A percentile compares a stretch with the other conserved stretches of the same genome.
phyloP scores from a whole-genome alignment of 2,329 filamentous ascomycete species.

The Trichoderma citrinoviride region DNA sequence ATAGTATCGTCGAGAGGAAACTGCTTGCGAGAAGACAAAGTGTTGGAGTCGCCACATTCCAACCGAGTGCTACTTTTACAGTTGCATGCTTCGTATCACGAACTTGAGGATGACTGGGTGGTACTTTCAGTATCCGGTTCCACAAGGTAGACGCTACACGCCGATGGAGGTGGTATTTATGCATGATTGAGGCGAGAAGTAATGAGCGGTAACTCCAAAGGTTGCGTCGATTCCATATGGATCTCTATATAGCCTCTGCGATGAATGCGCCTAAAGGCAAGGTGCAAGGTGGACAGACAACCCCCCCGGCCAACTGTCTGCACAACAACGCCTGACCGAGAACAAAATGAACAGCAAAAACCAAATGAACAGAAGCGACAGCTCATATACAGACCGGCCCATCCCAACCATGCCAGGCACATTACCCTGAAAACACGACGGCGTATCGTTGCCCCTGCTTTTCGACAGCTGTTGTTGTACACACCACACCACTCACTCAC shows the following conservation, averaged over 20 bases:
- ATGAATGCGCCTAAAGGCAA: background rate
- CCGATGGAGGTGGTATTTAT: too few species aligned
- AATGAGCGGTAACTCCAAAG: too few species aligned
- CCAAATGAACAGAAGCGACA: background rate
- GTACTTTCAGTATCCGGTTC: too few species aligned
- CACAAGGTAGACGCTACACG: too few species aligned
- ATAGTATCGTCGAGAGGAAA: background rate
- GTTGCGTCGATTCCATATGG: background rate
- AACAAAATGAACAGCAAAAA: background rate
- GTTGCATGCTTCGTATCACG: too few species aligned
- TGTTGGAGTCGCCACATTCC: too few species aligned
- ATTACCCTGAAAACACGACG: background rate
- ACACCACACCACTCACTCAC: too few species aligned
- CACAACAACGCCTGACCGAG: background rate
- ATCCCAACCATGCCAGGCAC: background rate
- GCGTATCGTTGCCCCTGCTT: background rate
- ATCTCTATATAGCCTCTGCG: background rate
- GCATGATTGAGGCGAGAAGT: too few species aligned
- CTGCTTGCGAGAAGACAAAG: background rate
- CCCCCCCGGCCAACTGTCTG: background rate
- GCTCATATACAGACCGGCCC: background rate
- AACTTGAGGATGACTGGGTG: too few species aligned
- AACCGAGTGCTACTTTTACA: too few species aligned
- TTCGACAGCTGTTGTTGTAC: too few species aligned
- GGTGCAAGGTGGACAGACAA: background rate